Conservation (phyloP, 2,329 filamentous ascomycete species). For the Ophiostoma angusticollis region DNA sequence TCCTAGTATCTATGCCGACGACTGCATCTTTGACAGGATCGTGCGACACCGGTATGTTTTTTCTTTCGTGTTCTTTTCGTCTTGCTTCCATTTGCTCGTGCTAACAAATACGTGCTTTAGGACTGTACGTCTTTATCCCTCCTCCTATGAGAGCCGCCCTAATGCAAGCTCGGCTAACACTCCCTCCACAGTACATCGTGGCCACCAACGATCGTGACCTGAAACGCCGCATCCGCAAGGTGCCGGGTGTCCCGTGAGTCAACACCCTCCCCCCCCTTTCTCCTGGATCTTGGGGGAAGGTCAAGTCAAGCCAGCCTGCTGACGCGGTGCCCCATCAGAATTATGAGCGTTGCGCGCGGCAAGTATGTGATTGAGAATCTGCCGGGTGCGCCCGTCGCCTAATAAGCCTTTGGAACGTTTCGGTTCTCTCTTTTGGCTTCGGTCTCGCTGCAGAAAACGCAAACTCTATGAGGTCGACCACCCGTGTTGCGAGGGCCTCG, state of each 20-base stretch:
- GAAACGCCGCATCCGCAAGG: conserved; percentile 73
- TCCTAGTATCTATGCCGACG: conserved; percentile 52
- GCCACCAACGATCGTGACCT: conserved; percentile 59
- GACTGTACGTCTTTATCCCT: conserved; percentile 4
- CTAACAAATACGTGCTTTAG: conserved; percentile 21
- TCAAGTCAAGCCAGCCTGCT: too few relatives aligned
- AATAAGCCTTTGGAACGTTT: too few relatives aligned
- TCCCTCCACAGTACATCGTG: conserved; percentile 12
- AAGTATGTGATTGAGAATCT: conserved; percentile 93
- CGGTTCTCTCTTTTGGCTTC: too few relatives aligned
- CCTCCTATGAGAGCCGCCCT: too few relatives aligned
- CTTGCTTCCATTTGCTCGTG: conserved; percentile 22
- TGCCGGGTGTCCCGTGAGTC: conserved; percentile 44
- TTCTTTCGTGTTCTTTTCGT: conserved; percentile 16
- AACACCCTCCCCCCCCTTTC: too few relatives aligned
- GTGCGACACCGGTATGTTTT: conserved; percentile 41
- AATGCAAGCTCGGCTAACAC: too few relatives aligned
- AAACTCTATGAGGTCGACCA: too few relatives aligned
- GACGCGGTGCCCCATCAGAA: conserved; percentile 16
- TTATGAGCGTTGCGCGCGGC: conserved; percentile 70
- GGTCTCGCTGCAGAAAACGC: too few relatives aligned
- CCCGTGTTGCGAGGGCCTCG: too few relatives aligned
- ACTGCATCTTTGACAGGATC: conserved; percentile 67
- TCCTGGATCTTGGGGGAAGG: not conserved
- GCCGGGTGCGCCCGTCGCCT: conserved; percentile 60